Evolutionary conservation across 257 asterid species (phyloP).

Genomic region (Thymus quinquecostatus): DNA sequence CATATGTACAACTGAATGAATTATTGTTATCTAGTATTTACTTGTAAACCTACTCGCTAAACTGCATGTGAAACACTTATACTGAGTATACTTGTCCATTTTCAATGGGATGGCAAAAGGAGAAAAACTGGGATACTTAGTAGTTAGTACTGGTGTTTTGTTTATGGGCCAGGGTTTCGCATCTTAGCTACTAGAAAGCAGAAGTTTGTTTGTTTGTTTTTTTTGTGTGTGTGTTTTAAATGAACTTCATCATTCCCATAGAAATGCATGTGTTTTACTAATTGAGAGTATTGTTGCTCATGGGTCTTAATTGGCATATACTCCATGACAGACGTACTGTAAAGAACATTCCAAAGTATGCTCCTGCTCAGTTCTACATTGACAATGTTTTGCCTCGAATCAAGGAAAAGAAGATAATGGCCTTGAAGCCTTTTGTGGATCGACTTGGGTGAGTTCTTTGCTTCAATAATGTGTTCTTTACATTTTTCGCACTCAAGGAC

Average conservation of each 20-base stretch:
- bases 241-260: not conserved
- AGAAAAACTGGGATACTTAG: slow-evolving; percentile 8
- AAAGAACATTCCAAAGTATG: slow-evolving; percentile 97
- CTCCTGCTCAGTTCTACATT: slow-evolving; percentile 95
- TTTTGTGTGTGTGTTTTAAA: not conserved
- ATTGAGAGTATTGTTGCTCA: slow-evolving; percentile 29
- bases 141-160: not conserved
- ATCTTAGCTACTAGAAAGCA: not conserved
- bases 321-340: slow-evolving; percentile 80
- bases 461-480: slow-evolving; percentile 17
- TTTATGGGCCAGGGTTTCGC: slow-evolving; percentile 1
- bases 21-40: slow-evolving; percentile 11
- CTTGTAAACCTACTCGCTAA: not conserved
- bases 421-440: slow-evolving; percentile 97
- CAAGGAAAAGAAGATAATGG: slow-evolving; percentile 96
- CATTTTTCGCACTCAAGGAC: not conserved
- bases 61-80: not conserved
- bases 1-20: not conserved
- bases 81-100: not conserved
- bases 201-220: too few species aligned
- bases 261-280: slow-evolving; percentile 2
- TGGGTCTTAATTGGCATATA: slow-evolving; percentile 10
- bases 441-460: slow-evolving; percentile 87
- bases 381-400: slow-evolving; percentile 95
- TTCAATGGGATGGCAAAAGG: slow-evolving; percentile 6